Evolutionary conservation across 257 asterid species (phyloP).

Genomic region (Forsythia viridissima): DNA sequence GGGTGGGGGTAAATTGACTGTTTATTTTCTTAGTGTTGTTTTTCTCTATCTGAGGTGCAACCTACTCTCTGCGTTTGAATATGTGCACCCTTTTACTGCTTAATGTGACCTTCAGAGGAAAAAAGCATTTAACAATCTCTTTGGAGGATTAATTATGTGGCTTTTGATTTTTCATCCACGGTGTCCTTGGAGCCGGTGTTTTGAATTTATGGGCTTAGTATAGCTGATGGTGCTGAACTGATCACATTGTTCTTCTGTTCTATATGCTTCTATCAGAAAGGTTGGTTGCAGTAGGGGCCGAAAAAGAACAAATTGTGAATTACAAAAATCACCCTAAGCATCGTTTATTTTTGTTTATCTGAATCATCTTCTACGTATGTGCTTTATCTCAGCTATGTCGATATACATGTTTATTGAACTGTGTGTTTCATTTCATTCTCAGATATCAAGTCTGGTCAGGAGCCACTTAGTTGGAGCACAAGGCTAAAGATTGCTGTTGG

Average conservation of each 20-base stretch:
- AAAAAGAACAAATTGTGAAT: not conserved
- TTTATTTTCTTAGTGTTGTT: not conserved
- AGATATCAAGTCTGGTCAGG: slow-evolving; percentile 57
- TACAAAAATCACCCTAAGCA: not conserved
- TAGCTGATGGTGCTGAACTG: not conserved
- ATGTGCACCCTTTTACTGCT: not conserved
- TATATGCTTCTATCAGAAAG: not conserved
- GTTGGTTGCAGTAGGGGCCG: not conserved
- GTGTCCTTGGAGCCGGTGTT: not conserved
- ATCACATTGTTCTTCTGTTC: not conserved
- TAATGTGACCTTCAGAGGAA: not conserved
- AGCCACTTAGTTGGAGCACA: slow-evolving; percentile 61
- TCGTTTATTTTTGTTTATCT: not conserved
- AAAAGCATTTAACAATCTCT: not conserved
- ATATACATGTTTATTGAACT: not conserved
- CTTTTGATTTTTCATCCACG: not conserved
- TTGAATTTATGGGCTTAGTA: not conserved
- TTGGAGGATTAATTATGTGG: not conserved
- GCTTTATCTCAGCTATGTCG: not conserved
- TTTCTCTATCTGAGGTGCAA: not conserved
- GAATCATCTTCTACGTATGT: not conserved
- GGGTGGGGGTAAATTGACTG: not conserved
- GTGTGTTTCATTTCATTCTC: not conserved
- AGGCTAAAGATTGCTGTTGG: slow-evolving; percentile 66
- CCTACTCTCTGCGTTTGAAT: not conserved